Percentiles rank a stretch among this genome's conserved stretches.
phyloP scores from a whole-genome alignment of 257 asterid species.

The Capsicum pubescens region DNA sequence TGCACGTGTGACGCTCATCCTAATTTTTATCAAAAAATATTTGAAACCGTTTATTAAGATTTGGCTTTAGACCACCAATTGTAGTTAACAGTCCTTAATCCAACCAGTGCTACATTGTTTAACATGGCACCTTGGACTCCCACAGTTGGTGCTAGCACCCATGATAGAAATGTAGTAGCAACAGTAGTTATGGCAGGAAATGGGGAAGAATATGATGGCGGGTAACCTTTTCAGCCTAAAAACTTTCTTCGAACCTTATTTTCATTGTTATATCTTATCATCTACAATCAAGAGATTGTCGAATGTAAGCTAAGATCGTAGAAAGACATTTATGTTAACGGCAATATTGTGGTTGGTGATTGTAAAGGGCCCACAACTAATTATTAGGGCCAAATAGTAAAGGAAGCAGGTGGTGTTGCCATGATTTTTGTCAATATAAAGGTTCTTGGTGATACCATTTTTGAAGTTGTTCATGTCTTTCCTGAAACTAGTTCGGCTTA shows the following conservation, averaged over 20 bases:
- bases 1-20: too few species aligned
- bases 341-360: slow-evolving; percentile 52
- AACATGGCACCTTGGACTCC: too few species aligned
- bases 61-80: too few species aligned
- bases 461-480: too few species aligned
- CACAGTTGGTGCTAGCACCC: too few species aligned
- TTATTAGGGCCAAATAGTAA: slow-evolving; percentile 39
- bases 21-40: too few species aligned
- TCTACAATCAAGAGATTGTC: not conserved
- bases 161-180: slow-evolving; percentile 19
- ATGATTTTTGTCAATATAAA: not conserved
- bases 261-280: slow-evolving; percentile 24
- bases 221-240: slow-evolving; percentile 27
- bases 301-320: slow-evolving; percentile 30
- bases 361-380: not conserved
- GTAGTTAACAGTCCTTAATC: too few species aligned
- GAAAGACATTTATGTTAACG: slow-evolving; percentile 30
- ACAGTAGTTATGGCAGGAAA: slow-evolving; percentile 32
- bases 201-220: slow-evolving; percentile 24
- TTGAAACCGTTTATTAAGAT: too few species aligned
- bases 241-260: slow-evolving; percentile 21
- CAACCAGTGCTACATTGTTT: too few species aligned
- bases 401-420: slow-evolving; percentile 45
- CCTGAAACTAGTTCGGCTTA: too few species aligned
- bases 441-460: too few species aligned